Evolutionary conservation across 2,329 filamentous ascomycete genomes (phyloP).

Genomic region (Pestalotiopsis sp.): DNA sequence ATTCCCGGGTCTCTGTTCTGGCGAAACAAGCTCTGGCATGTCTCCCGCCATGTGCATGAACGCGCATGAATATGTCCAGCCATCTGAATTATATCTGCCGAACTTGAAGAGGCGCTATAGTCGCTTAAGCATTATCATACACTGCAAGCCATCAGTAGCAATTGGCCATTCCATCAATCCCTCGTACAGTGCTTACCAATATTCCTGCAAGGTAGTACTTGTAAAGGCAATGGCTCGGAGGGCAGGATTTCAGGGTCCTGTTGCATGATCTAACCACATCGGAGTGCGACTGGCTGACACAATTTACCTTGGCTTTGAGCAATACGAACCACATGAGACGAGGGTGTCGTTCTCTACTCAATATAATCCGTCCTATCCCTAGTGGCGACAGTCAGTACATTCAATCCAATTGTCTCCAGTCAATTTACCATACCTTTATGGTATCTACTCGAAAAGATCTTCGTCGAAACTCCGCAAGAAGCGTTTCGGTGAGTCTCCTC

Average conservation of each 20-base stretch:
- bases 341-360: neutral
- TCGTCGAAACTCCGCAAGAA: neutral
- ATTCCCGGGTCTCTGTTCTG: neutral
- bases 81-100: neutral
- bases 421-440: neutral
- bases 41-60: neutral
- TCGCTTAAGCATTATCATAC: neutral
- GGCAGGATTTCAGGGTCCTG: conserved; percentile 4
- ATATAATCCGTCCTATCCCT: neutral
- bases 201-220: neutral
- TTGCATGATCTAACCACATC: neutral
- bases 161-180: neutral
- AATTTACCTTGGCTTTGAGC: neutral
- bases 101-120: neutral
- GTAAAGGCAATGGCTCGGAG: neutral
- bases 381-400: neutral
- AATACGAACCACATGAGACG: conserved; percentile 9
- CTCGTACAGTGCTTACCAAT: neutral
- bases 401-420: neutral
- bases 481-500: neutral
- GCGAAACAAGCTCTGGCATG: neutral
- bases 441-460: neutral
- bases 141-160: neutral
- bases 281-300: neutral
- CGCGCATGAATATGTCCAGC: neutral